Conservation (phyloP, 441 rosid species). For the Francoa sonchifolia region DNA sequence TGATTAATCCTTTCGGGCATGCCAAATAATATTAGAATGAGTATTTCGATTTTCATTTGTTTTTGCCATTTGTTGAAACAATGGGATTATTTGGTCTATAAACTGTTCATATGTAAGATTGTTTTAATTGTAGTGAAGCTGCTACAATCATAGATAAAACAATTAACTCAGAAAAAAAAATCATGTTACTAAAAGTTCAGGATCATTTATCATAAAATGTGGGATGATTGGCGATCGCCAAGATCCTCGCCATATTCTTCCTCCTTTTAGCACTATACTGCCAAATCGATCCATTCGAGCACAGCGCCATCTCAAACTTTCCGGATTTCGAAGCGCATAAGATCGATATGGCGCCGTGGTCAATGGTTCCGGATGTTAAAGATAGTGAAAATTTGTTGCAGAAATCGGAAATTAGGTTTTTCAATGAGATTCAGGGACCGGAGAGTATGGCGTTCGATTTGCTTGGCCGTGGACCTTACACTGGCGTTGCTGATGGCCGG, state of each 20-base stretch:
- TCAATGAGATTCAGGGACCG: slow-evolving; percentile 72
- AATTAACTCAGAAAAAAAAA: too few relatives aligned
- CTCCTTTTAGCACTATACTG: slow-evolving; percentile 65
- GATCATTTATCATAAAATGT: too few relatives aligned
- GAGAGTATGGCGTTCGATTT: slow-evolving; percentile 83
- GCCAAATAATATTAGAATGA: too few relatives aligned
- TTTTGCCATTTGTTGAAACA: too few relatives aligned
- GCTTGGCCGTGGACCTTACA: slow-evolving; percentile 77
- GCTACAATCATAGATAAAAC: too few relatives aligned
- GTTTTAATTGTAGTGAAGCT: too few relatives aligned
- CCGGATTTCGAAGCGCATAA: slow-evolving; percentile 42
- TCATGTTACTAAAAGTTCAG: too few relatives aligned
- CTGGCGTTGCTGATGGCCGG: slow-evolving; percentile 86
- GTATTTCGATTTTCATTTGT: too few relatives aligned
- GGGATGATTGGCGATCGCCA: slow-evolving; percentile 25
- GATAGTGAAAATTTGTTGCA: slow-evolving; percentile 50
- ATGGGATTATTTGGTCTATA: too few relatives aligned
- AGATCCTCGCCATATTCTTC: slow-evolving; percentile 24
- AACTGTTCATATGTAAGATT: too few relatives aligned
- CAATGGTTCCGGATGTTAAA: slow-evolving; percentile 28
- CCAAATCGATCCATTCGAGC: slow-evolving; percentile 55
- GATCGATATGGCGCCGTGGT: slow-evolving; percentile 38
- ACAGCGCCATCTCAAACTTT: slow-evolving; percentile 50
- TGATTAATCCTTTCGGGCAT: too few relatives aligned
- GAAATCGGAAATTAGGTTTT: slow-evolving; percentile 58